Conservation (phyloP, 129 eudicot genomes). For the Helichrysum umbraculigerum region DNA sequence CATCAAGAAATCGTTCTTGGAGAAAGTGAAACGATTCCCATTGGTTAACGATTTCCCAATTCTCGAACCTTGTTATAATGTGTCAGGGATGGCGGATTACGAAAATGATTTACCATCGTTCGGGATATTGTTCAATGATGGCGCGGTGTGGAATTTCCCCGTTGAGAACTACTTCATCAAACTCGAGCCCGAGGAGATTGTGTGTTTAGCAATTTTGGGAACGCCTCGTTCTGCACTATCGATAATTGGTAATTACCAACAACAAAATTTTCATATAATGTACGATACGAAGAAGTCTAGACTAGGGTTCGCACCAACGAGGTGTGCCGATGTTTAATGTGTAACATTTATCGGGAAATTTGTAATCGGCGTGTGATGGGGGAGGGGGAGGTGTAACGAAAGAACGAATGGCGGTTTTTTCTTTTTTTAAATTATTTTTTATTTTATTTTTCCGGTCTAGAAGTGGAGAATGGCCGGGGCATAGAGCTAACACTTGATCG, state of each 20-base stretch:
- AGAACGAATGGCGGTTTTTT: background rate
- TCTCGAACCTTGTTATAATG: constrained; percentile 85
- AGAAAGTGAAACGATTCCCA: constrained; percentile 52
- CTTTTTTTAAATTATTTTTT: background rate
- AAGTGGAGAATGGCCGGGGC: constrained; percentile 38
- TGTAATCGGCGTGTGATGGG: constrained; percentile 2
- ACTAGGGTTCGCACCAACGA: constrained; percentile 88
- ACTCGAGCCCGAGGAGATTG: constrained; percentile 77
- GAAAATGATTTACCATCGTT: constrained; percentile 66
- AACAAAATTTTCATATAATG: constrained; percentile 85
- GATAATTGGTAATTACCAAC: constrained; percentile 94
- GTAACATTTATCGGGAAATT: background rate
- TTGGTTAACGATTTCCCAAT: constrained; percentile 67
- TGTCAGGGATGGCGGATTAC: constrained; percentile 54
- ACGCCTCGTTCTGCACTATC: constrained; percentile 72
- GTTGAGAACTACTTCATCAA: constrained; percentile 75
- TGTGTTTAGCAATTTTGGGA: constrained; percentile 83
- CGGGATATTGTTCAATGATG: constrained; percentile 63
- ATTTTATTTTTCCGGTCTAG: constrained; percentile 30
- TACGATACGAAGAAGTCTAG: constrained; percentile 85
- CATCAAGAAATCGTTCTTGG: constrained; percentile 67
- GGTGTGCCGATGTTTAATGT: constrained; percentile 64
- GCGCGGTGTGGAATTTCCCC: constrained; percentile 90
- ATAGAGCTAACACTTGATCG: constrained; percentile 34
- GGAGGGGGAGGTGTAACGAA: constrained; percentile 13